A percentile compares a stretch with the other conserved stretches of the same genome.
Conservation (phyloP, 805 yeast genomes). For the Suhomyces kilbournensis region DNA sequence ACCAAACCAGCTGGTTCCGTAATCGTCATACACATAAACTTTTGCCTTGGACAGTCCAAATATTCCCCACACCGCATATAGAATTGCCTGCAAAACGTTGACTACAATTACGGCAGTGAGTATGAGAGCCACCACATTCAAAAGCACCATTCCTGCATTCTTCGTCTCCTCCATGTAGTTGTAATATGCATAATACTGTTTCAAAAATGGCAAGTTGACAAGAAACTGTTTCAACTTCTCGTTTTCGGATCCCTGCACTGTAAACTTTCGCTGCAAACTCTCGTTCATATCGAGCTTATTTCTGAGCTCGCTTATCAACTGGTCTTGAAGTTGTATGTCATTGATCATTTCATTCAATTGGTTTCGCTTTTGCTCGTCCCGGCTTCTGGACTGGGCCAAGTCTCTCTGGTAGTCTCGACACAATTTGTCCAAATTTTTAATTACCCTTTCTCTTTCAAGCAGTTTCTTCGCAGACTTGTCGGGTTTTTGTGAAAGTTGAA, state of each 20-base stretch:
- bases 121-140: constrained; percentile 22
- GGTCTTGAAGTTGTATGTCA: constrained; percentile 20
- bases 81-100: constrained; percentile 15
- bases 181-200: constrained; percentile 25
- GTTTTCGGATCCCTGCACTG: constrained; percentile 8
- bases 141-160: constrained; percentile 15
- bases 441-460: constrained; percentile 16
- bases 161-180: constrained; percentile 22
- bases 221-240: constrained; percentile 12
- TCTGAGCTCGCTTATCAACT: constrained; percentile 11
- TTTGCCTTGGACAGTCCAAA: not conserved
- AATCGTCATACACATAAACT: constrained; percentile 12
- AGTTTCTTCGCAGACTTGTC: constrained; percentile 4
- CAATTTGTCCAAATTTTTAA: constrained; percentile 14
- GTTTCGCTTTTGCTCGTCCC: constrained; percentile 13
- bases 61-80: constrained; percentile 12
- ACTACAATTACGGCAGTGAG: constrained; percentile 18
- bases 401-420: constrained; percentile 8
- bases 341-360: constrained; percentile 12
- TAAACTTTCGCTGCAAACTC: not conserved
- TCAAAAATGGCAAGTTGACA: constrained; percentile 26
- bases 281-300: not conserved
- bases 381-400: not conserved
- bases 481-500: constrained; percentile 6
- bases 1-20: constrained; percentile 9